Base-by-base conservation (phyloP, 805 yeast genomes). In the Candida saitoana region DNA sequence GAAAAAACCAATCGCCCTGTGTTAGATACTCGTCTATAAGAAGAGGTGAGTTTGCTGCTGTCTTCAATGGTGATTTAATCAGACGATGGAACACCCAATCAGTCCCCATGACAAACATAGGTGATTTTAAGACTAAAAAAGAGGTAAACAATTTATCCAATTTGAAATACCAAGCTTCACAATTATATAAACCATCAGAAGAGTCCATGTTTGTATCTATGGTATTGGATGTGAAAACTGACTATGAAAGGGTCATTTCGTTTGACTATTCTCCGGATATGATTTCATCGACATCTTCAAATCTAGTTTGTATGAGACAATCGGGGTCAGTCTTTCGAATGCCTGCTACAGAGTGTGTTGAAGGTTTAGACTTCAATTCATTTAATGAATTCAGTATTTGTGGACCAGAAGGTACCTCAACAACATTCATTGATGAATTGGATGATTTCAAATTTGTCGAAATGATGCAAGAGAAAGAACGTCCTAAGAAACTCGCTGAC, bases 261-360 rank as follows among this genome's bases (percentile, higher is more conserved):
- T 89, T 84, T 62, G 96, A 89, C 59, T 89, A 88, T 57, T 77
- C 82, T n/a, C 80, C 82, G 1, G 79, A 76, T 43, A 45, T 62
- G 3, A 42, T 54, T 4, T 65, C 78, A 2, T 63, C 58, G n/a
- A 73, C 80, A 17, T 75, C 79, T 1, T 74, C 85, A 6, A 80
- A 83, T 50, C 71, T 87, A 43, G 79, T 90, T 20, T 89, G 97
- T 60, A 84, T 90, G 84, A 71, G 96, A 49, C 95, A 87, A 53
- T 85, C 95, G 1, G 97, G 97, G 3, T 83, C 87, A 40, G 81
- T 89, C 0, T 89, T 85, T 60, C 71, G 84, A 44, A 86, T 86
- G 90, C 76, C 83, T 0, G 85, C 83, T 0, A 63, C 69, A 1
- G 91, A 86, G 55, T 76, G 84, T 38, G 80, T 80, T 24, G 79